Conservation (phyloP, 441 rosid genomes). For the Corymbia citriodora region DNA sequence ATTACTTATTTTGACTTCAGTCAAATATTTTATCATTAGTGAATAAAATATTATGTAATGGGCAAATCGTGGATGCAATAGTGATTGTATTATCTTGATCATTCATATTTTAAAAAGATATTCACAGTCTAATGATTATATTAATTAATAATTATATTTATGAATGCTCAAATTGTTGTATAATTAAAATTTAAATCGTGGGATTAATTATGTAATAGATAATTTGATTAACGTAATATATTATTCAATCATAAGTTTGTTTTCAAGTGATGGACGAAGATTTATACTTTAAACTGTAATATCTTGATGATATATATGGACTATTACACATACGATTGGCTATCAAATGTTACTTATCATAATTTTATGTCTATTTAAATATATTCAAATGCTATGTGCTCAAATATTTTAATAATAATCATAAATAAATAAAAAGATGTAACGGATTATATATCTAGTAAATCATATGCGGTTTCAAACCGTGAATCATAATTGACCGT, state of each 20-base stretch:
- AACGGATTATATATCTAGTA: too few relatives aligned
- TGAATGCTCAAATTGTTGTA: not conserved
- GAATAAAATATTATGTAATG: not conserved
- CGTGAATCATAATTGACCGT: not conserved
- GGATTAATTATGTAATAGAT: not conserved
- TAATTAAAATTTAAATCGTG: not conserved
- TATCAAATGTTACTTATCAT: not conserved
- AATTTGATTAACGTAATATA: not conserved
- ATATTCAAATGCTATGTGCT: not conserved
- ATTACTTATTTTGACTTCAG: not conserved
- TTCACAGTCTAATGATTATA: not conserved
- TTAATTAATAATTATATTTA: not conserved
- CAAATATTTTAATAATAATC: too few relatives aligned
- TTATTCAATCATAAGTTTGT: not conserved
- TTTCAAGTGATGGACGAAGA: not conserved
- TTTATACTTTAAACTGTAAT: not conserved
- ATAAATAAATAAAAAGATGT: too few relatives aligned
- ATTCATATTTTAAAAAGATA: not conserved
- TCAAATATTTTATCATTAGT: not conserved
- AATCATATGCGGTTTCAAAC: not conserved
- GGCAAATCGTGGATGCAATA: fast-evolving
- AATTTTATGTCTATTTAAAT: not conserved
- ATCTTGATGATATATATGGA: not conserved
- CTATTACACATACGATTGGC: not conserved
- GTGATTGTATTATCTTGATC: not conserved